Base-by-base conservation (phyloP, 2,329 filamentous ascomycete species). In the Pseudocercospora macadamiae region DNA sequence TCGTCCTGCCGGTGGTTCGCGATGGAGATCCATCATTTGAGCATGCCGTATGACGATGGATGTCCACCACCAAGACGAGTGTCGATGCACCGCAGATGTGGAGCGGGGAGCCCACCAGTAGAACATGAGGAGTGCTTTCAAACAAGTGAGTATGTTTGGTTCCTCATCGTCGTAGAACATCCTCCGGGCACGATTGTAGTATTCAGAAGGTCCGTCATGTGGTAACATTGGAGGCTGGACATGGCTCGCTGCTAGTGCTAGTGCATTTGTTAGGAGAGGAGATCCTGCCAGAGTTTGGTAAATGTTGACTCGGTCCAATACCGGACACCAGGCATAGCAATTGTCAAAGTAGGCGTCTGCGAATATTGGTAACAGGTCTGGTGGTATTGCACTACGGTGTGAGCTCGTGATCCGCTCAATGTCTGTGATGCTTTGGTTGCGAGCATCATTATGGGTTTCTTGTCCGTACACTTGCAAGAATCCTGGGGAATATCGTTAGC, bases 111-210 rank as follows among this genome's bases (percentile, higher is more conserved):
- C 55, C 49, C 49, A 58, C 55, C 55, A 58, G 55, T 58, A 53
- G 30, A 58, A 58, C 9, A 58, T 30, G 19, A 58, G 37, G 3
- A 58, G 25, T 18, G 49, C 42, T 9, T 47, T 42, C 9, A 58
- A 30, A 26, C 55, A 58, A 12, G 30, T 54, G 39, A 51, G 32
- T 10, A 54, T 19, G 42, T 54, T 39, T 5, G 55, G 51, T 19
- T 58, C 55, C 23, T 58, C 55, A 23, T 58, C 55, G 21, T 58
- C 51, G 16, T 58, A 58, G 25, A 58, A 58, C 49, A 58, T 54
- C 10, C 51, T 36, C 32, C 55, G 16, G 14, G 55, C 55, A 23
- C 51, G 26, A 26, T 54, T 51, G 36, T 58, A 58, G 37, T 54
- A 53, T 18, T 37, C 28, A 3, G 39, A 19, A 14, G 55, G 55